phyloP scores from a whole-genome alignment of 306 rosid species.

The Cajanus cajan region DNA sequence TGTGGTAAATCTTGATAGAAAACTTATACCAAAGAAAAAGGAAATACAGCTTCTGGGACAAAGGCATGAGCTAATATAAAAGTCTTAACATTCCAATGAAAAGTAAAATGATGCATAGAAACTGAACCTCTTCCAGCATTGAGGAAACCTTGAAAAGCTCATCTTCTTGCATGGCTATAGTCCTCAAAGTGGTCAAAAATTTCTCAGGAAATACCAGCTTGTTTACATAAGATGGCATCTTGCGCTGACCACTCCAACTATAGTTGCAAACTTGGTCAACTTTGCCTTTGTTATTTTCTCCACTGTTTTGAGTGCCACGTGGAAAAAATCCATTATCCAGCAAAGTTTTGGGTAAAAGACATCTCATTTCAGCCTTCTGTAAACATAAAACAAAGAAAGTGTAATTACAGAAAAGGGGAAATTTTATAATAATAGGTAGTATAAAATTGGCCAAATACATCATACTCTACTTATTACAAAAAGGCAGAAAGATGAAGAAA shows the following conservation, averaged over 20 bases:
- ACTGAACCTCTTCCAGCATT: constrained; percentile 79
- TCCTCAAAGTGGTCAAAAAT: constrained; percentile 76
- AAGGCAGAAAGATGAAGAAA: not conserved
- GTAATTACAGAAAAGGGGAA: not conserved
- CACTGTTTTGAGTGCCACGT: constrained; percentile 28
- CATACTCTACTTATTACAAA: constrained; percentile 13
- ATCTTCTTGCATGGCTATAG: constrained; percentile 81
- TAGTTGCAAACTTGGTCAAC: constrained; percentile 47
- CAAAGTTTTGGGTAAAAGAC: constrained; percentile 73
- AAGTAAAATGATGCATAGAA: constrained; percentile 11
- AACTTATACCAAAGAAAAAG: not conserved
- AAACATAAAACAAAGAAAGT: constrained; percentile 19
- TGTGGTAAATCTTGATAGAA: not conserved
- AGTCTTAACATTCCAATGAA: not conserved
- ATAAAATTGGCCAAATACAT: not conserved
- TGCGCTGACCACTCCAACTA: constrained; percentile 96
- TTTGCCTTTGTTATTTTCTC: constrained; percentile 39
- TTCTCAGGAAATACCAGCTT: constrained; percentile 85
- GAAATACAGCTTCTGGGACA: constrained; percentile 1
- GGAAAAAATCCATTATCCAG: constrained; percentile 79
- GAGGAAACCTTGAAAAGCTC: constrained; percentile 79
- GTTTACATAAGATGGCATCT: constrained; percentile 67
- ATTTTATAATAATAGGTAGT: not conserved
- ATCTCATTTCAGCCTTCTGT: constrained; percentile 93
- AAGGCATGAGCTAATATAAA: not conserved